These are phyloP conservation scores for Gymnopilus junonius DNA, from an alignment of 768 basidiomycete genomes.

Conservation along the genomic window DNA sequence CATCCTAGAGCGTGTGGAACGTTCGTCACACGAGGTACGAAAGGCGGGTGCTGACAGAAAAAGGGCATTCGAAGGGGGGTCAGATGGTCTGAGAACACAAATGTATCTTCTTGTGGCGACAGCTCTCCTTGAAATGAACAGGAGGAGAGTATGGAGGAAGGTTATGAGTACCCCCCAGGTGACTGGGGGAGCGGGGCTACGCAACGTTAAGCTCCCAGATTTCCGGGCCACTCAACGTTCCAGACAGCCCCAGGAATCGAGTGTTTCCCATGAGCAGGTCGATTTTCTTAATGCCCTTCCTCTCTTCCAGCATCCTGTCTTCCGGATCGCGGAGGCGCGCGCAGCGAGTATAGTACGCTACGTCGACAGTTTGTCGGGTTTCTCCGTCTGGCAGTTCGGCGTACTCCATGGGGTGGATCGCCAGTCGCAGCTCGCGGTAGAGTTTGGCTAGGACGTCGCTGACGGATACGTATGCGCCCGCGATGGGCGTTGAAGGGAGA, in stretches of 20 bases:
- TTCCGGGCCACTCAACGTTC: slow-evolving; percentile 42
- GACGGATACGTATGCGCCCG: slow-evolving; percentile 43
- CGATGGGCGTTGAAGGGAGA: slow-evolving; percentile 25
- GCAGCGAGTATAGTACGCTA: slow-evolving; percentile 51
- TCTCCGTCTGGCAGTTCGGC: slow-evolving; percentile 36
- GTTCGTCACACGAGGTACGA: slow-evolving; percentile 5
- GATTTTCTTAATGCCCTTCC: slow-evolving; percentile 56
- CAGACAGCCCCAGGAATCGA: slow-evolving; percentile 54
- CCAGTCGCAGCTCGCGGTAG: slow-evolving; percentile 50
- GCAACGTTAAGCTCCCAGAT: slow-evolving; percentile 50
- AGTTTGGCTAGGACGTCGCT: slow-evolving; percentile 53
- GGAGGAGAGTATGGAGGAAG: slow-evolving; percentile 2
- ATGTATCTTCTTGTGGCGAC: background rate
- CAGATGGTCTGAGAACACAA: slow-evolving; percentile 3
- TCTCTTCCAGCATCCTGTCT: slow-evolving; percentile 39
- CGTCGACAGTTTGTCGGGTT: slow-evolving; percentile 39
- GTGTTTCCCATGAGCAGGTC: slow-evolving; percentile 55
- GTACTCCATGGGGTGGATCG: slow-evolving; percentile 51
- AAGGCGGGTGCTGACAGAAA: slow-evolving; percentile 4
- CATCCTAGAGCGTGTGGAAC: background rate
- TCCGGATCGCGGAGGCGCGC: slow-evolving; percentile 34
- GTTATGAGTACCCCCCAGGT: background rate
- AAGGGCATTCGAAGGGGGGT: slow-evolving; percentile 2
- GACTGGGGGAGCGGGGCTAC: slow-evolving; percentile 15
- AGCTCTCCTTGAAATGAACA: slow-evolving; percentile 3